phyloP scores from a whole-genome alignment of 257 asterid species.

The Galeopsis tetrahit region DNA sequence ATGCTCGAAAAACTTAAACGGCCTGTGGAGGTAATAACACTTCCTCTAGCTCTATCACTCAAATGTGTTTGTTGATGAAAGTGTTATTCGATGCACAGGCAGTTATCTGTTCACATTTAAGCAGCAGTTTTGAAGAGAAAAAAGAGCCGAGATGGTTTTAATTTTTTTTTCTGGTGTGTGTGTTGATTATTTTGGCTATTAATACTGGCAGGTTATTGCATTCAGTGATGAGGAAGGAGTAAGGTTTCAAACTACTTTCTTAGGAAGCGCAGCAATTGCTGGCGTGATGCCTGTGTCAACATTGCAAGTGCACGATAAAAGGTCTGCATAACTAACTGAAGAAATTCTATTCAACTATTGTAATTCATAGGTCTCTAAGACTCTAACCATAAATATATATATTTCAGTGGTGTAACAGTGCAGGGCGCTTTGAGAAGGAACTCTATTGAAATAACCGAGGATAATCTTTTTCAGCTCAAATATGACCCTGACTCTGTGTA shows the following conservation, averaged over 20 bases:
- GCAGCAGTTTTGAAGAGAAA: slow-evolving; percentile 13
- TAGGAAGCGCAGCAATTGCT: slow-evolving; percentile 99
- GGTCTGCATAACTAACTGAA: slow-evolving; percentile 53
- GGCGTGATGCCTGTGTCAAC: slow-evolving; percentile 81
- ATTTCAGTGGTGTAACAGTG: slow-evolving; percentile 93
- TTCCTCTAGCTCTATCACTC: neutral
- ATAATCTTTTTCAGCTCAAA: slow-evolving; percentile 79
- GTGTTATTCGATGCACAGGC: neutral
- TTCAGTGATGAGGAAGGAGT: slow-evolving; percentile 99
- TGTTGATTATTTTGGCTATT: slow-evolving; percentile 25
- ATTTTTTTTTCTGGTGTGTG: neutral
- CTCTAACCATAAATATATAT: slow-evolving; percentile 40
- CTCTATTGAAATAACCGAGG: slow-evolving; percentile 69
- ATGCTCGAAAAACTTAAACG: slow-evolving; percentile 65
- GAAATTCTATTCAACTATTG: slow-evolving; percentile 16
- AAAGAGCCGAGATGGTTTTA: neutral
- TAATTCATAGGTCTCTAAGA: slow-evolving; percentile 11
- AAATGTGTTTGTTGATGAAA: neutral
- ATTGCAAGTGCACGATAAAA: slow-evolving; percentile 77
- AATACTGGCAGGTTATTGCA: slow-evolving; percentile 70
- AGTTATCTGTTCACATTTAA: neutral
- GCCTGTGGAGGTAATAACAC: slow-evolving; percentile 82
- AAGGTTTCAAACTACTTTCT: slow-evolving; percentile 92
- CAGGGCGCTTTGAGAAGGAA: slow-evolving; percentile 79
- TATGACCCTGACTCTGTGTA: slow-evolving; percentile 83